phyloP scores from a whole-genome alignment of 495 filamentous ascomycete species.

The Hypomontagnella monticulosa region DNA sequence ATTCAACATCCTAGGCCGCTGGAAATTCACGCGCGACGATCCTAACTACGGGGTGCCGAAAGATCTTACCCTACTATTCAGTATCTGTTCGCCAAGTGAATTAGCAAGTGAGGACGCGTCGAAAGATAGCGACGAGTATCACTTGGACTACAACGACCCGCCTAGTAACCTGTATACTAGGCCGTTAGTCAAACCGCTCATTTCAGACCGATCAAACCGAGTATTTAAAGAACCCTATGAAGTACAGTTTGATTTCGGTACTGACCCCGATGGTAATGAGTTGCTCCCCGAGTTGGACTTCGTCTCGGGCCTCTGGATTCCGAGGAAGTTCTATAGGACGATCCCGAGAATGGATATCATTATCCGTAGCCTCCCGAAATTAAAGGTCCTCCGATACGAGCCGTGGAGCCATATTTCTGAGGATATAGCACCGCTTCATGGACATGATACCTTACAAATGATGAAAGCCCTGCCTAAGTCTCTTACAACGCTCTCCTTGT shows the following conservation, averaged over 20 bases:
- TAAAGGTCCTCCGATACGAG: not conserved
- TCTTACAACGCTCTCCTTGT: constrained; percentile 1
- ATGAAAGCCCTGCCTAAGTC: not conserved
- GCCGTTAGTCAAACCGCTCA: no score
- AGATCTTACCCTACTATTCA: not conserved
- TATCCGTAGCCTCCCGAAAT: not conserved
- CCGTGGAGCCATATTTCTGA: not conserved
- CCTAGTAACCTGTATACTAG: not conserved
- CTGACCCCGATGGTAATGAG: not conserved
- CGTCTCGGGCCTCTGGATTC: not conserved
- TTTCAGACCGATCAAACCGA: no score
- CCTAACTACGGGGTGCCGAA: not conserved
- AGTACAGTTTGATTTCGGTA: no score
- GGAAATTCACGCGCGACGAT: not conserved
- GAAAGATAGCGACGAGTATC: not conserved
- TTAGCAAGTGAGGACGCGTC: no score
- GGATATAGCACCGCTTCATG: not conserved
- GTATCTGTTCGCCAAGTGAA: constrained; percentile 8
- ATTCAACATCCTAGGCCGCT: not conserved
- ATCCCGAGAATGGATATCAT: not conserved
- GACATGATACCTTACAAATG: not conserved
- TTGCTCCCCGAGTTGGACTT: constrained; percentile 5
- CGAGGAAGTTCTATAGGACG: constrained; percentile 5
- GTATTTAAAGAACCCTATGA: not conserved
- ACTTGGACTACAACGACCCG: constrained; percentile 9